Evolutionary conservation across 169 alveolate species (phyloP).

Genomic region (Plasmodium cynomolgi): DNA sequence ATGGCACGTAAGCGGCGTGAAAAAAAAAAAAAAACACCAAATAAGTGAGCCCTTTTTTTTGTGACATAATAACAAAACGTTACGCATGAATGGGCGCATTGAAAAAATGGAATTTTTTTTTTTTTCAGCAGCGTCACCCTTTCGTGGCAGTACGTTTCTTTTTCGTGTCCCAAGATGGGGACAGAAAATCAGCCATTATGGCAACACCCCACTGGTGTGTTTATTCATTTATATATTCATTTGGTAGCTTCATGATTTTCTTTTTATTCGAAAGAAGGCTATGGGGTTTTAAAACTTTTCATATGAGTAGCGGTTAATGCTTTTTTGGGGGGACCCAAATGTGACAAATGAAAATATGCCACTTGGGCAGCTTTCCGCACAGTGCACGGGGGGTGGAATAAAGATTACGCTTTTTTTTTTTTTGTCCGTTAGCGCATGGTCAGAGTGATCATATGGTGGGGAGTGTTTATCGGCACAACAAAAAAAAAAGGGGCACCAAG

Average conservation of each 20-base stretch:
- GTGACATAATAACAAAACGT: slow-evolving; percentile 1
- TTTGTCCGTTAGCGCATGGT: background rate
- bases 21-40: background rate
- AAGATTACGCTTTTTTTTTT: background rate
- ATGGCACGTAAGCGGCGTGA: slow-evolving; percentile 50
- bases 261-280: background rate
- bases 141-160: background rate
- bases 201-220: background rate
- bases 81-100: background rate
- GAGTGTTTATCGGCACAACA: background rate
- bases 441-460: background rate
- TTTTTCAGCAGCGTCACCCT: background rate
- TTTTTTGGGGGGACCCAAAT: background rate
- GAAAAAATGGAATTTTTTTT: background rate
- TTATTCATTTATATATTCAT: background rate
- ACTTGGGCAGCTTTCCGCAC: background rate
- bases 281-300: background rate
- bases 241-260: background rate
- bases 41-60: background rate
- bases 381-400: background rate
- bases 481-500: background rate
- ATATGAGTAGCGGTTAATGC: background rate
- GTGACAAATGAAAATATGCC: background rate
- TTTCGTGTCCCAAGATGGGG: background rate
- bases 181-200: background rate